Base-by-base conservation (phyloP, 2,329 filamentous ascomycete genomes). In the Parafenestella ontariensis region DNA sequence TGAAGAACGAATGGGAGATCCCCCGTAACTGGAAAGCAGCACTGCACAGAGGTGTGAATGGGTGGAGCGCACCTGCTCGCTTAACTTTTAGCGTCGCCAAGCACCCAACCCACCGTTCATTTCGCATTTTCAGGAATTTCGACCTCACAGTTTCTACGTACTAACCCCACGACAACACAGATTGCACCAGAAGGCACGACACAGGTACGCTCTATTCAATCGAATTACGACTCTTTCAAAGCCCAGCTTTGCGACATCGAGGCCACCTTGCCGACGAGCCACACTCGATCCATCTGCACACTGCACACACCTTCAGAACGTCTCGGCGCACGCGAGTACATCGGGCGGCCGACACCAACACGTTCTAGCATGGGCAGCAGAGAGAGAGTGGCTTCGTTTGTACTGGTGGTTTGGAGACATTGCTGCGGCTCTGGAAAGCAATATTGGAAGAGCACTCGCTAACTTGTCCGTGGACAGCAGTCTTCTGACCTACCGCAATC, bases 401-500 rank as follows among this genome's bases (percentile, higher is more conserved):
- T 17, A 20, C 29, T 11, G 51, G 54, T 44, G 37, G 40, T 28
- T 40, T 58, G 29, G 49, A 46, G 31, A 43, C 58, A 56, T 34
- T 51, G 59, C 58, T 60, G 58, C 54, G 50, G 56, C 62, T 52
- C 54, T 49, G 49, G 45, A n/a, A 23, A 33, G 11, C 24, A 21
- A 17, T 10, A 37, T 52, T 43, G 26, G 46, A 47, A 59, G 59
- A 56, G 54, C 53, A 62, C 37, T 33, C 52, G 69, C 71, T 74
- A 70, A 74, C 61, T 64, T 54, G 48, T 59, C 52, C 65, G 53
- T 64, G 51, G 59, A 57, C 58, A 75, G 69, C 61, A 71, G 69
- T 74, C 73, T 76, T 76, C 77, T 80, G 76, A 77, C 73, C 71
- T 71, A 75, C 68, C 76, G 79, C 78, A 81, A 81, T 73, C 75